A percentile compares a stretch with the other conserved stretches of the same genome.
These are phyloP conservation scores for Polymyxa betae DNA, from an alignment of 208 protist species.

Conservation along the genomic window DNA sequence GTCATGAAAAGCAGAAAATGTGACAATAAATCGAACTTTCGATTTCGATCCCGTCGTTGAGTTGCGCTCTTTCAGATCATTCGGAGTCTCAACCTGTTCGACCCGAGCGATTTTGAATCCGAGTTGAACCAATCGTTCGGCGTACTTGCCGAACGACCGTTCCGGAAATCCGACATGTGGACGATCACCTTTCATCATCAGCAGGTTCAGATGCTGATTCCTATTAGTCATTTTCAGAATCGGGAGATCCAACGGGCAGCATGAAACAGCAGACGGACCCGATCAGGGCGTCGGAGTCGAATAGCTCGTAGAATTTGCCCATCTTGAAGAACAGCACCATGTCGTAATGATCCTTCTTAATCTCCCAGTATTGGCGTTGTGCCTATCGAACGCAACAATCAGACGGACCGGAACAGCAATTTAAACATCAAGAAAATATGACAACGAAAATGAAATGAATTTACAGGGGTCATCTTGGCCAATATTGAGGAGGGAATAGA, in stretches of 20 bases:
- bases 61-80: constrained; percentile 51
- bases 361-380: constrained; percentile 70
- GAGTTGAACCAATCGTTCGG: not conserved
- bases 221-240: no score
- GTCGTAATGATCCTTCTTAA: constrained; percentile 69
- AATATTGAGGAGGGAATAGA: not conserved
- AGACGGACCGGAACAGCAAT: no score
- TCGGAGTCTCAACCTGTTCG: constrained; percentile 57
- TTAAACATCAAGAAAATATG: not conserved
- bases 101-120: constrained; percentile 55
- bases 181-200: constrained; percentile 55
- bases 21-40: no score
- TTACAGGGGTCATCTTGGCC: not conserved
- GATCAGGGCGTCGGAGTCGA: not conserved
- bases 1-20: no score
- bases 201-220: constrained; percentile 18
- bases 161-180: constrained; percentile 54
- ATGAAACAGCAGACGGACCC: not conserved
- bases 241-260: not conserved
- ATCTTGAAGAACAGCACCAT: constrained; percentile 71
- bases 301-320: constrained; percentile 73
- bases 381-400: no score
- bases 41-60: not conserved
- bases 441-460: not conserved
- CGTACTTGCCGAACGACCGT: constrained; percentile 45